Evolutionary conservation across 2,329 filamentous ascomycete genomes (phyloP), one percentile per base, ranked within the genome.

Genomic region (Amylocarpus encephaloides): DNA sequence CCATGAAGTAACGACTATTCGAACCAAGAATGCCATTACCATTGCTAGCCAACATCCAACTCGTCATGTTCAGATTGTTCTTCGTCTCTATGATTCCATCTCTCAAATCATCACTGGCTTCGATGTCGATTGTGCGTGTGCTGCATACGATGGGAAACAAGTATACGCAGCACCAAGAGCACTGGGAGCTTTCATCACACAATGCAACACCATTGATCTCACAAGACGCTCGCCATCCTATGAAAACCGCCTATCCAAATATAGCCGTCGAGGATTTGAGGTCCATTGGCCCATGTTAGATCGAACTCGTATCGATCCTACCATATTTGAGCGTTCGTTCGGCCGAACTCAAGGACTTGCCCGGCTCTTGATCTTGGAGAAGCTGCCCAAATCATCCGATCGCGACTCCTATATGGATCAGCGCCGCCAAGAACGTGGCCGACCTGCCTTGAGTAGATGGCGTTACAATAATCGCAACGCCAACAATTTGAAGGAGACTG

Each of bases 61-160:
- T 33, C 82, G 89, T 2, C 88, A 94, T 64, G 77, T 94, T 3
- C 87, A 81, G 74, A 89, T 95, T 59, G 88, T 95, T 18, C 75
- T 94, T 29, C 84, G 88, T 33, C 81, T 93, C 34, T 94, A 95
- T 72, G 88, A 88, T 62, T 90, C 84, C 0, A 71, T 94, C 41
- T 85, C 86, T 1, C 87, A 94, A 65, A 91, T 95, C 33, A 74
- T 95, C 19, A 89, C 88, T 2, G 89, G 89, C 0, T 95, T 95
- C 59, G 89, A 94, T 60, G 88, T 95, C 43, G 88, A 93, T 64
- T 90, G 85, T 64, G 85, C 87, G 1, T 88, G 88, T 54, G 85
- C 82, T 19, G 88, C 87, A 2, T 95, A 86, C 59, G 82, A 93
- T 65, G 89, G 89, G 33, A 77, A 78, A 16, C 85, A 93, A 62